Percentiles rank a stretch among this genome's conserved stretches.
Evolutionary conservation across 2,329 filamentous ascomycete species (phyloP).

Genomic region (Fusarium zealandicum): DNA sequence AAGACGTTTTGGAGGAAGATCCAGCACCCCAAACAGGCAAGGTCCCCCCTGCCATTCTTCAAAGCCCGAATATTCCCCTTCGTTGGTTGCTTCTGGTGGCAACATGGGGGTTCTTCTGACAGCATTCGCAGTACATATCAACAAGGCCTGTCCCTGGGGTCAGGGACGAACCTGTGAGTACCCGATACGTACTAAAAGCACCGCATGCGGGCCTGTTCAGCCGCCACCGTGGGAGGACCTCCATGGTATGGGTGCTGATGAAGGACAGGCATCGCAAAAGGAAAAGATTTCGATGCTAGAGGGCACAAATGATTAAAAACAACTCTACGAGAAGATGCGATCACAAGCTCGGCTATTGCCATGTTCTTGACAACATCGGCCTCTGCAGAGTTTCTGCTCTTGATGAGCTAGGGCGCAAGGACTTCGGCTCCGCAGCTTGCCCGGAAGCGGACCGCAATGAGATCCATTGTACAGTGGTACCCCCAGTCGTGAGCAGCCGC

Average conservation of each 20-base stretch:
- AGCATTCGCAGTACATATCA: background rate
- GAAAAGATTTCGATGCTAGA: background rate
- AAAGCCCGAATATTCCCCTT: no score
- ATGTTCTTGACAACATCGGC: background rate
- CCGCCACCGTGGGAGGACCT: no score
- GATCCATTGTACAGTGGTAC: no score
- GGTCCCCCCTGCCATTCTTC: slow-evolving; percentile 7
- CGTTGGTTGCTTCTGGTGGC: background rate
- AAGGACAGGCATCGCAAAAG: background rate
- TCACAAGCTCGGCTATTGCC: background rate
- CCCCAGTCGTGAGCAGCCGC: slow-evolving; percentile 9
- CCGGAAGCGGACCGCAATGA: slow-evolving; percentile 6
- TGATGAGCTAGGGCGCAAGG: slow-evolving; percentile 1
- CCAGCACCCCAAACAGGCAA: slow-evolving; percentile 16
- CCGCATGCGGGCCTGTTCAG: slow-evolving; percentile 13
- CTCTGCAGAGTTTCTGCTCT: background rate
- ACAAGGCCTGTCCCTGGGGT: slow-evolving; percentile 1
- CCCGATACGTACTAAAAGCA: slow-evolving; percentile 15
- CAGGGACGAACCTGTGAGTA: slow-evolving; percentile 21
- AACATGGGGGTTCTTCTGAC: no score
- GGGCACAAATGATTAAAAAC: background rate
- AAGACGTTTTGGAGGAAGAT: slow-evolving; percentile 29
- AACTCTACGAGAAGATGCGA: background rate
- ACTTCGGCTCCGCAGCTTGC: slow-evolving; percentile 6
- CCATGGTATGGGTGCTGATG: no score